Conservation (phyloP, 306 rosid species). For the Astragalus glycyphyllos region DNA sequence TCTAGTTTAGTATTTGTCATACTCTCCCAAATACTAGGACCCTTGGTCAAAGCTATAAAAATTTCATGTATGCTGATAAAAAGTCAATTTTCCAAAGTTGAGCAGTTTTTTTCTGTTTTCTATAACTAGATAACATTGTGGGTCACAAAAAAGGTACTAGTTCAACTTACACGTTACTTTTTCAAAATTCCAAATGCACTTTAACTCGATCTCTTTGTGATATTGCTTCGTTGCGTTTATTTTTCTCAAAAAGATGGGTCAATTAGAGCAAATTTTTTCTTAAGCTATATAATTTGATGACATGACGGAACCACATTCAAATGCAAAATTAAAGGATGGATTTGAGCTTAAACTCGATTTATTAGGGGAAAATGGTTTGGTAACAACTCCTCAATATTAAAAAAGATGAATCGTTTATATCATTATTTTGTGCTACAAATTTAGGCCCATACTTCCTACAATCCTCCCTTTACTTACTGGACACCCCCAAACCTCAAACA, state of each 20-base stretch:
- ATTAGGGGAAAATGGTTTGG: neutral
- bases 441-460: too few relatives aligned
- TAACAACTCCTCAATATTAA: neutral
- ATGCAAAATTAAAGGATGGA: conserved; percentile 9
- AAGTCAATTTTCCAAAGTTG: conserved; percentile 48
- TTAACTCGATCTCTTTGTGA: neutral
- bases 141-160: neutral
- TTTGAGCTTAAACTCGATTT: neutral
- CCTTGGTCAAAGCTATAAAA: conserved; percentile 8
- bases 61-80: conserved; percentile 10
- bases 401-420: conserved; percentile 23
- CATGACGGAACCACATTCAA: conserved; percentile 7
- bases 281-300: too few relatives aligned
- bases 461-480: too few relatives aligned
- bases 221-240: neutral
- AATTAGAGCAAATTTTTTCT: too few relatives aligned
- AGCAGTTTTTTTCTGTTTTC: neutral
- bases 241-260: conserved; percentile 1
- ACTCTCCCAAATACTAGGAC: neutral
- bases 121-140: neutral
- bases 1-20: too few relatives aligned
- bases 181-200: conserved; percentile 12
- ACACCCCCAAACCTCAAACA: too few relatives aligned
- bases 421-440: too few relatives aligned
- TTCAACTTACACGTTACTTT: conserved; percentile 40